These are phyloP conservation scores for Aspergillus funiculosus DNA, from an alignment of 495 filamentous ascomycete genomes.

Conservation along the genomic window DNA sequence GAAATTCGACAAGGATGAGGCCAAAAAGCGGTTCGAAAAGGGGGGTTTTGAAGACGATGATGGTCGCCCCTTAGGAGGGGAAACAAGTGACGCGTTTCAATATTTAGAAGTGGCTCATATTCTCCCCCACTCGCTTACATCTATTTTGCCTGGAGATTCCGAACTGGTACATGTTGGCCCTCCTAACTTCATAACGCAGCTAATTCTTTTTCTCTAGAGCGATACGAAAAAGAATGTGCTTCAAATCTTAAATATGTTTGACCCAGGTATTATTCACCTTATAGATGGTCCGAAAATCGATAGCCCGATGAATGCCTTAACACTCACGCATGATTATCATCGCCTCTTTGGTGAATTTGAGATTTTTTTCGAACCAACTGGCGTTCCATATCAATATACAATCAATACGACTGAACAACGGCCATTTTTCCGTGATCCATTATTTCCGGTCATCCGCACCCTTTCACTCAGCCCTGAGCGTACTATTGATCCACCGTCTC, in stretches of 20 bases:
- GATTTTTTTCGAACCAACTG: constrained; percentile 23
- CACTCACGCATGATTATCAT: constrained; percentile 22
- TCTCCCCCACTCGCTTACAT: constrained; percentile 17
- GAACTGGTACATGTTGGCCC: too few relatives aligned
- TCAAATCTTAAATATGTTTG: constrained; percentile 21
- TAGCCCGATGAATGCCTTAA: constrained; percentile 19
- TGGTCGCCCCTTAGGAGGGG: not conserved
- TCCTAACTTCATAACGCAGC: too few relatives aligned
- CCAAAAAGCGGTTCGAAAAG: not conserved
- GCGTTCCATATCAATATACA: constrained; percentile 19
- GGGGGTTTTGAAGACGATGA: constrained; percentile 2
- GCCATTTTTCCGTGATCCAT: constrained; percentile 22
- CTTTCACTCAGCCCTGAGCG: constrained; percentile 22
- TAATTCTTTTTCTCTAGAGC: constrained; percentile 14
- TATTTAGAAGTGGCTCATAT: constrained; percentile 23
- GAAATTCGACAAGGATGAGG: constrained; percentile 3
- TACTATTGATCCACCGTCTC: constrained; percentile 26
- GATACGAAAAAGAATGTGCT: constrained; percentile 22
- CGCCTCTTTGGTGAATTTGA: constrained; percentile 24
- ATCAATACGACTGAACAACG: constrained; percentile 21
- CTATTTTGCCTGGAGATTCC: constrained; percentile 3
- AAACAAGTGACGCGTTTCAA: constrained; percentile 9
- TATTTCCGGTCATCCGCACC: constrained; percentile 23
- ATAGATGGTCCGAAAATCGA: constrained; percentile 16
- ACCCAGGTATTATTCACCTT: constrained; percentile 17